Base-by-base conservation (phyloP, 495 filamentous ascomycete species). In the Aspergillus cavernicola region DNA sequence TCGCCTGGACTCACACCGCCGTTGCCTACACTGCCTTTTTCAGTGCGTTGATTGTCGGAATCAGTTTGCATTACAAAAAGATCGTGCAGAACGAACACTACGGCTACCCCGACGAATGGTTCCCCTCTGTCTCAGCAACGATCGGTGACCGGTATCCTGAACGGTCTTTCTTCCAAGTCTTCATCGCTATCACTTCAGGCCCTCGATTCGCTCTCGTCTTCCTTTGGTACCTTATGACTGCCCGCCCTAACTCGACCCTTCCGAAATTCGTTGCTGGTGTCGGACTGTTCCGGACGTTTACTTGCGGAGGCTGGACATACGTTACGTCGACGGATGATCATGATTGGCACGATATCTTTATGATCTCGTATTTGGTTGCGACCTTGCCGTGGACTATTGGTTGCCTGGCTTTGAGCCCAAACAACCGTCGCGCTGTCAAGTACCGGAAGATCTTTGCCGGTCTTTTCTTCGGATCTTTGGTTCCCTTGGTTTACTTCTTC, bases 91-190 rank as follows among this genome's bases (percentile, higher is more conserved):
- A 99, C 68, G 89, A 99, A 73, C 86, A 93, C 74, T 96, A 88
- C 72, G 86, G 95, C 62, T 99, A 96, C 70, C 95, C 95, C 1
- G 76, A 96, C 35, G 95, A 99, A 80, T 99, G 95, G 95, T 97
- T 99, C 58, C 95, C 95, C 33, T 99, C 95, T 19, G 95, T 99
- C 22, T 97, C 92, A 24, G 84, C 95, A 12, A 97, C 95, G n/a
- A 99, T 99, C 68, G 95, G 95, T 55, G 95, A 99, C 61, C 85
- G 93, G 28, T 97, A 97, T 66, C 95, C 95, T 24, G 95, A 99
- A 67, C 85, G 95, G 40, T 96, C 93, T 13, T 84, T 97, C 53
- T 99, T 97, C 69, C 90, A 95, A 79, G 62, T 97, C 45, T 96
- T 97, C 63, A 99, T 99, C 62, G 92, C 92, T 44, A 85, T 97